Conservation (phyloP, 2,329 filamentous ascomycete genomes). For the Aspergillus phoenicis region DNA sequence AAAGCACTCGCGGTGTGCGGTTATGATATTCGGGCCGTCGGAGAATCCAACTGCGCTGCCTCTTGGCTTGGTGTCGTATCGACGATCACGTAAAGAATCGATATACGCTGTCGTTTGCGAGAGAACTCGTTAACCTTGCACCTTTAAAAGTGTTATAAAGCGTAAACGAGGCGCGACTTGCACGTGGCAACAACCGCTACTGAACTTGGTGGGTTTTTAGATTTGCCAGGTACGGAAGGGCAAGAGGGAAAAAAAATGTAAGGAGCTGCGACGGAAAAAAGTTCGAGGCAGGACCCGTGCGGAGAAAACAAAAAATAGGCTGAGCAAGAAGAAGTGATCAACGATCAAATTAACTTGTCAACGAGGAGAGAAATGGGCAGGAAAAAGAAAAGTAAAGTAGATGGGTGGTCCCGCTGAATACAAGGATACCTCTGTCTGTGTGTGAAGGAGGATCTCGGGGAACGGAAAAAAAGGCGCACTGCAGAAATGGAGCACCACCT, state of each 20-base stretch:
- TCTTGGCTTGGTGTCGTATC: constrained; percentile 11
- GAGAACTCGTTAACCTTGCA: constrained; percentile 18
- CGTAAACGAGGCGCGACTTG: constrained; percentile 27
- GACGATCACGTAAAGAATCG: constrained; percentile 12
- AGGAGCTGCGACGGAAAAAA: constrained; percentile 22
- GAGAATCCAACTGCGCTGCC: constrained; percentile 15
- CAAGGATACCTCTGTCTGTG: constrained; percentile 16
- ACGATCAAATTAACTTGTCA: constrained; percentile 26
- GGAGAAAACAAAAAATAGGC: constrained; percentile 18
- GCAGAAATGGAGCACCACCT: constrained; percentile 24
- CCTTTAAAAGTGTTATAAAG: constrained; percentile 25
- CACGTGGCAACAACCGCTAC: constrained; percentile 28
- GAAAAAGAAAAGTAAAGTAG: constrained; percentile 20
- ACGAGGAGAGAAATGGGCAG: constrained; percentile 9
- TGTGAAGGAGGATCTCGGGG: constrained; percentile 22
- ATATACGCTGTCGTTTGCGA: constrained; percentile 11
- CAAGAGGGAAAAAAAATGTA: constrained; percentile 17
- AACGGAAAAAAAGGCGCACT: constrained; percentile 23
- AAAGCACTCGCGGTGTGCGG: constrained; percentile 14
- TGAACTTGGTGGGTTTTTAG: constrained; percentile 13
- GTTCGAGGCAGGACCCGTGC: constrained; percentile 25
- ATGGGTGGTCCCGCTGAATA: constrained; percentile 18
- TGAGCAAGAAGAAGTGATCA: constrained; percentile 16
- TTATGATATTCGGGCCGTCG: constrained; percentile 20
- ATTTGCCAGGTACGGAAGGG: constrained; percentile 8